phyloP scores from a whole-genome alignment of 2,329 filamentous ascomycete species.

The Fusarium tuaranense region DNA sequence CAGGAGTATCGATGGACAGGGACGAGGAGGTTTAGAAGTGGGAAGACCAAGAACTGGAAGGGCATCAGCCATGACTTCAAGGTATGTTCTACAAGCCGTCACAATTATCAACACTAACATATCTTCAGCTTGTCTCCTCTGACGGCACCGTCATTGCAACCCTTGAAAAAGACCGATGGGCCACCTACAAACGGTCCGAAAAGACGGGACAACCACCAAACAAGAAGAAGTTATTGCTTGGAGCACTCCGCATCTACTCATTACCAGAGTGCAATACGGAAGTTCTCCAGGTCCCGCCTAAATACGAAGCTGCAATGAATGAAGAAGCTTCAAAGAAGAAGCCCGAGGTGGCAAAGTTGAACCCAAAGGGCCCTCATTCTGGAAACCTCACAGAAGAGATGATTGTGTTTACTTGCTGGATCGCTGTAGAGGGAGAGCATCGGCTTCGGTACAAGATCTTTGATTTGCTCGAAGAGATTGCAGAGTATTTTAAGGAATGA shows the following conservation, averaged over 20 bases:
- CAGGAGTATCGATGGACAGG: conserved; percentile 19
- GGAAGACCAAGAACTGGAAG: not conserved
- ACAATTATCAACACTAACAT: not conserved
- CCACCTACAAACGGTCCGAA: not conserved
- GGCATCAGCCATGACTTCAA: conserved; percentile 22
- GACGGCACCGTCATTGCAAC: conserved; percentile 9
- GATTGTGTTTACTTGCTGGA: conserved; percentile 22
- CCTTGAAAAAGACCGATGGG: conserved; percentile 20
- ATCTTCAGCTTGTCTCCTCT: not conserved
- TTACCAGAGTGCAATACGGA: not conserved
- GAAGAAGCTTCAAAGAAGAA: not conserved
- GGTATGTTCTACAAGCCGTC: not conserved
- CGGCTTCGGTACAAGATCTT: conserved; percentile 17
- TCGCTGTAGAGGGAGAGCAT: conserved; percentile 19
- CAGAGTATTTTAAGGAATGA: conserved; percentile 11
- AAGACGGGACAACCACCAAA: not conserved
- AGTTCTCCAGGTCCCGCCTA: not conserved
- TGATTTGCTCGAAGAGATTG: conserved; percentile 22
- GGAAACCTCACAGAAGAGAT: conserved; percentile 12
- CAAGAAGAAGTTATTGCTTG: conserved; percentile 8
- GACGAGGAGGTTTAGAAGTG: conserved; percentile 11
- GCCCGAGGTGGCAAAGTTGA: not conserved
- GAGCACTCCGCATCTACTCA: conserved; percentile 6
- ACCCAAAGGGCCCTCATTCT: not conserved
- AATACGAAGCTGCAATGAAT: not conserved